Conservation (phyloP, 1,139 yeast genomes). For the Kodamaea arcana region DNA sequence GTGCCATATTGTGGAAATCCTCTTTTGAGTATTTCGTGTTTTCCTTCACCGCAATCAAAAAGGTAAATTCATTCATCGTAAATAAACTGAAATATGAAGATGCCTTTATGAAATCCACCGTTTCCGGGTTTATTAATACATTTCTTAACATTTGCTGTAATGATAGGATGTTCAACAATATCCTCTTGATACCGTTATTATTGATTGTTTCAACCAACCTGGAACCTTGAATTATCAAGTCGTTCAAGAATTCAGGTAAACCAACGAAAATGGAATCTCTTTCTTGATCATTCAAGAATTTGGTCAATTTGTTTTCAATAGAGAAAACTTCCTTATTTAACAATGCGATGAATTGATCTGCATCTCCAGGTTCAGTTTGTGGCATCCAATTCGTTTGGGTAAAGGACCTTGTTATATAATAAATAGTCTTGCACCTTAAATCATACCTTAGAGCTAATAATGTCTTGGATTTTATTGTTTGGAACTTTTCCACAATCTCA, state of each 20-base stretch:
- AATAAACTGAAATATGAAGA: constrained; percentile 57
- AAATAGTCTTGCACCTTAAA: constrained; percentile 57
- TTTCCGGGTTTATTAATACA: constrained; percentile 52
- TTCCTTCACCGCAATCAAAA: constrained; percentile 21
- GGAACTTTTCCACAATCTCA: constrained; percentile 41
- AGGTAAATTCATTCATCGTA: constrained; percentile 38
- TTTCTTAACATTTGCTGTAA: constrained; percentile 74
- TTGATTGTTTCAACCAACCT: constrained; percentile 53
- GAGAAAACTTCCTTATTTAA: constrained; percentile 57
- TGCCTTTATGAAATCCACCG: constrained; percentile 57
- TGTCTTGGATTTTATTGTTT: constrained; percentile 43
- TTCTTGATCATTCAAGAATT: constrained; percentile 25
- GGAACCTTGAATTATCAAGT: constrained; percentile 58
- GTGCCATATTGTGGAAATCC: constrained; percentile 35
- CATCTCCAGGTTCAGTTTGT: constrained; percentile 54
- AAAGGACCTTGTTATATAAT: constrained; percentile 51
- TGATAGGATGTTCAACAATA: constrained; percentile 65
- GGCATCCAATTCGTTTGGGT: constrained; percentile 42
- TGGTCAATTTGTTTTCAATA: constrained; percentile 40
- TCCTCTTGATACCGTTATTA: constrained; percentile 61
- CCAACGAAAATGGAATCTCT: constrained; percentile 45
- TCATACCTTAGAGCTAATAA: constrained; percentile 63
- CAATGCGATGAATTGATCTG: constrained; percentile 57
- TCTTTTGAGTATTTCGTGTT: constrained; percentile 20
- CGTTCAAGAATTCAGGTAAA: constrained; percentile 53